phyloP scores from a whole-genome alignment of 2,329 filamentous ascomycete species.

The Sporothrix sp. region DNA sequence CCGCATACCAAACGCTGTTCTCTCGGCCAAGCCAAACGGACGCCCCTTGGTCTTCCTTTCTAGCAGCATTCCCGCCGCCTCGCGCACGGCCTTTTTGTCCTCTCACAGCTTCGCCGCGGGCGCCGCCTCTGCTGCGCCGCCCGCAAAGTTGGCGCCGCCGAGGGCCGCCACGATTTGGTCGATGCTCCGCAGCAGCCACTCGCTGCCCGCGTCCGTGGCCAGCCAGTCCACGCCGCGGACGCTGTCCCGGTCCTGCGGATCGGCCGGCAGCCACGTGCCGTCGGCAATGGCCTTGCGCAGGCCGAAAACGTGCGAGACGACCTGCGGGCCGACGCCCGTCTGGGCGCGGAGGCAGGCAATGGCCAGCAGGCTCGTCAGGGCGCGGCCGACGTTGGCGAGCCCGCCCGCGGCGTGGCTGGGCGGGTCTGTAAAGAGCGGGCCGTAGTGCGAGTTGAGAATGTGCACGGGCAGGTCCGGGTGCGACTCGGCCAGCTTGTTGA shows the following conservation, averaged over 20 bases:
- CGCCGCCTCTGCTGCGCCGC: not conserved
- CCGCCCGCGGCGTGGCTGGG: slow-evolving; percentile 32
- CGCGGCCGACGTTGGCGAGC: slow-evolving; percentile 50
- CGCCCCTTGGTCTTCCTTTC: too few species aligned
- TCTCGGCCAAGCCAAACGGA: too few species aligned
- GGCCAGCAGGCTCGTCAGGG: slow-evolving; percentile 63
- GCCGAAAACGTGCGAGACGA: slow-evolving; percentile 72
- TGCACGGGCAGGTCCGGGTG: slow-evolving; percentile 77
- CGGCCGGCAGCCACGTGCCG: slow-evolving; percentile 41
- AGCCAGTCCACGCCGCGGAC: slow-evolving; percentile 49
- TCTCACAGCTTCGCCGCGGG: slow-evolving; percentile 15
- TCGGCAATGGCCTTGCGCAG: slow-evolving; percentile 66
- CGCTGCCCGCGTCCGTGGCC: slow-evolving; percentile 53
- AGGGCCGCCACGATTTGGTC: slow-evolving; percentile 47
- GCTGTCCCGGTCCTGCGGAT: slow-evolving; percentile 24
- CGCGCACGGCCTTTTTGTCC: too few species aligned
- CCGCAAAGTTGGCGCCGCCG: slow-evolving; percentile 20
- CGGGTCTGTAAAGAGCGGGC: slow-evolving; percentile 62
- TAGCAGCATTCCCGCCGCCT: too few species aligned
- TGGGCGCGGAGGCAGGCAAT: slow-evolving; percentile 67
- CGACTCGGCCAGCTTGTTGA: slow-evolving; percentile 58
- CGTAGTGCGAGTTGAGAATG: slow-evolving; percentile 68
- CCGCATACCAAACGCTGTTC: too few species aligned
- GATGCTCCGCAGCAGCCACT: slow-evolving; percentile 52
- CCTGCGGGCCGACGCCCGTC: slow-evolving; percentile 74